Evolutionary conservation across 1,139 yeast genomes (phyloP).

Genomic region (Suhomyces guaymorum): DNA sequence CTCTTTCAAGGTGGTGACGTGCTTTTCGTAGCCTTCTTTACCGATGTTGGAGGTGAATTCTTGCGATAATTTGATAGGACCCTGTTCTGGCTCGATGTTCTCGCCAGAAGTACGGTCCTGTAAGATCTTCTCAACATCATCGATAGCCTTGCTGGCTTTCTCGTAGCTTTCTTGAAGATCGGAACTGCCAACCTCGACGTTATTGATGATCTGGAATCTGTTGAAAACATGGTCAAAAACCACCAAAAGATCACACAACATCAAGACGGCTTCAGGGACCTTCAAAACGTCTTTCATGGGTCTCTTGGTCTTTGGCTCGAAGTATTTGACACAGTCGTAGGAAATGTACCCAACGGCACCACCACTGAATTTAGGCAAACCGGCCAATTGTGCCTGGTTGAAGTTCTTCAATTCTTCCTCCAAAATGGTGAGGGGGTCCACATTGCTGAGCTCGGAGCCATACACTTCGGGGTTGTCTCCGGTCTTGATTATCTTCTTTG

Average conservation of each 20-base stretch:
- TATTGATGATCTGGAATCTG: conserved; percentile 85
- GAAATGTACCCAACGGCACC: conserved; percentile 96
- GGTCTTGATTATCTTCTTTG: conserved; percentile 77
- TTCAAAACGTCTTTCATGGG: conserved; percentile 74
- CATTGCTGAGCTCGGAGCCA: conserved; percentile 40
- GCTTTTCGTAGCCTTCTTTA: conserved; percentile 84
- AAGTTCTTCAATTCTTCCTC: conserved; percentile 69
- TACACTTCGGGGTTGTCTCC: conserved; percentile 50
- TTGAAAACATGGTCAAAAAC: conserved; percentile 95
- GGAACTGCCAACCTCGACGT: conserved; percentile 53
- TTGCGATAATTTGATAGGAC: conserved; percentile 64
- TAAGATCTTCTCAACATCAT: conserved; percentile 54
- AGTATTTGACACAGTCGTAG: conserved; percentile 93
- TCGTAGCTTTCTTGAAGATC: conserved; percentile 52
- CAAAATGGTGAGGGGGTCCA: conserved; percentile 76
- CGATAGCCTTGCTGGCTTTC: conserved; percentile 58
- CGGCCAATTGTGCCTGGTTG: conserved; percentile 74
- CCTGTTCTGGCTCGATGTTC: conserved; percentile 57
- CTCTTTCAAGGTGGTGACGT: conserved; percentile 69
- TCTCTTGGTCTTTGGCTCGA: conserved; percentile 84
- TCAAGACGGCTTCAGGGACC: conserved; percentile 87
- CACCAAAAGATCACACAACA: conserved; percentile 86
- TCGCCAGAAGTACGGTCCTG: conserved; percentile 34
- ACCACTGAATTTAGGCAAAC: conserved; percentile 83
- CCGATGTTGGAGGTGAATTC: conserved; percentile 86